These are phyloP conservation scores for Candida xiaguanensis DNA, from an alignment of 805 yeast genomes.

Conservation along the genomic window DNA sequence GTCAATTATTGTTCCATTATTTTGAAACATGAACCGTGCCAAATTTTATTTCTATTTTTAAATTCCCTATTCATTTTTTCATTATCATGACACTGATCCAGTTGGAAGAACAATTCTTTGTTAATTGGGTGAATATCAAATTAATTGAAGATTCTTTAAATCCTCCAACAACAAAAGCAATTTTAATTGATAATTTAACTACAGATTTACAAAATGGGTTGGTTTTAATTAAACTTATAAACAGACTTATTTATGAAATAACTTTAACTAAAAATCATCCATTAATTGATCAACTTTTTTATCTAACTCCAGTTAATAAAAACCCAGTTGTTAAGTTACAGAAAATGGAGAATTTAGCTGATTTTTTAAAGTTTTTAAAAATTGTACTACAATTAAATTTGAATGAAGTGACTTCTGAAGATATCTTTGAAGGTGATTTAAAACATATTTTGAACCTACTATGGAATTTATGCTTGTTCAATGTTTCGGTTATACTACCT, in stretches of 20 bases:
- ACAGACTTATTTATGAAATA: constrained; percentile 24
- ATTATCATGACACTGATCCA: too few species aligned
- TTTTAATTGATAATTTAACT: constrained; percentile 16
- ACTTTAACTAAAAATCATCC: constrained; percentile 2
- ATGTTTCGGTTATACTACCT: constrained; percentile 27
- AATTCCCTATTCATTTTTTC: background rate
- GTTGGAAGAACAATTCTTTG: constrained; percentile 39
- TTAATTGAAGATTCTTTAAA: constrained; percentile 15
- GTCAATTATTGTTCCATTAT: background rate
- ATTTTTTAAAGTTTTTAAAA: constrained; percentile 39
- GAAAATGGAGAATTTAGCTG: constrained; percentile 44
- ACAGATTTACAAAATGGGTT: constrained; percentile 41
- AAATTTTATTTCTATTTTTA: background rate
- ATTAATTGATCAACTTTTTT: constrained; percentile 16
- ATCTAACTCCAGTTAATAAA: constrained; percentile 27
- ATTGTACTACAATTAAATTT: constrained; percentile 34
- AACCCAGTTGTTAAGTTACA: constrained; percentile 43
- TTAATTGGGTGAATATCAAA: constrained; percentile 47
- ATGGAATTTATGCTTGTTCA: constrained; percentile 46
- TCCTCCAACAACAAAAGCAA: constrained; percentile 5
- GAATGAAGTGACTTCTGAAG: constrained; percentile 46
- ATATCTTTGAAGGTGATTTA: constrained; percentile 45
- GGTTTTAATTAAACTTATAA: constrained; percentile 33
- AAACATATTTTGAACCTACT: constrained; percentile 46
- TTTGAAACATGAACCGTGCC: background rate